These are phyloP conservation scores for Lathyrus aphaca DNA, from an alignment of 306 rosid species.

Conservation along the genomic window DNA sequence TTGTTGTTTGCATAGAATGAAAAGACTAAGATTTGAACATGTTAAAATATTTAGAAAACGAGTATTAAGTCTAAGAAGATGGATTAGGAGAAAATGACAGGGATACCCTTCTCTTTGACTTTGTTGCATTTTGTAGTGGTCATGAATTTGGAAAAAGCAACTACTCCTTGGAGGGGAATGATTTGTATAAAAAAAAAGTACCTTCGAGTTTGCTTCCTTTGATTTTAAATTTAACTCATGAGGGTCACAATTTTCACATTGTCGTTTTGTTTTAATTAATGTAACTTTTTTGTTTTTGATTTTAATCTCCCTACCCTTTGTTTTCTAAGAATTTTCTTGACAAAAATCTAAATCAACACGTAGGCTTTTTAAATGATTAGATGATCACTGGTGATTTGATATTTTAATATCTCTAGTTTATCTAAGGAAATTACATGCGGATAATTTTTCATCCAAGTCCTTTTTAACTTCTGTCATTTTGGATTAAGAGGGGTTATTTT, in stretches of 20 bases:
- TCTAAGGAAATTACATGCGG: too few species aligned
- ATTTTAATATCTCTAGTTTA: too few species aligned
- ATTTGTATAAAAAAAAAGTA: not conserved
- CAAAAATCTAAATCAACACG: too few species aligned
- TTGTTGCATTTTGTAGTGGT: not conserved
- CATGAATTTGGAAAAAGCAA: constrained; percentile 11
- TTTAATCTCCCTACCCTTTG: not conserved
- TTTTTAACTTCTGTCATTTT: too few species aligned
- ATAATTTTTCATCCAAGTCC: too few species aligned
- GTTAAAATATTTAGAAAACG: constrained; percentile 37
- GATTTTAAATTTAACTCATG: not conserved
- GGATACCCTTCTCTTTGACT: constrained; percentile 59
- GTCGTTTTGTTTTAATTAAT: not conserved
- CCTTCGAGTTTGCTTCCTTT: constrained; percentile 38
- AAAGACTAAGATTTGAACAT: constrained; percentile 14
- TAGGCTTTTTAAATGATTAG: too few species aligned
- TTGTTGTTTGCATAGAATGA: constrained; percentile 40
- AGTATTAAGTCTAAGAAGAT: constrained; percentile 47
- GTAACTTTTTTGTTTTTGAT: not conserved
- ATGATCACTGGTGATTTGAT: too few species aligned
- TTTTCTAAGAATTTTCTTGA: not conserved
- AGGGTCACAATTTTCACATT: not conserved
- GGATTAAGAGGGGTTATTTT: too few species aligned
- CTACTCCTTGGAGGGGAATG: not conserved
- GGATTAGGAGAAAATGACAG: constrained; percentile 45